Evolutionary conservation across 2,329 filamentous ascomycete species (phyloP), one percentile per base, ranked within the genome.

Genomic region (Onygenales sp.): DNA sequence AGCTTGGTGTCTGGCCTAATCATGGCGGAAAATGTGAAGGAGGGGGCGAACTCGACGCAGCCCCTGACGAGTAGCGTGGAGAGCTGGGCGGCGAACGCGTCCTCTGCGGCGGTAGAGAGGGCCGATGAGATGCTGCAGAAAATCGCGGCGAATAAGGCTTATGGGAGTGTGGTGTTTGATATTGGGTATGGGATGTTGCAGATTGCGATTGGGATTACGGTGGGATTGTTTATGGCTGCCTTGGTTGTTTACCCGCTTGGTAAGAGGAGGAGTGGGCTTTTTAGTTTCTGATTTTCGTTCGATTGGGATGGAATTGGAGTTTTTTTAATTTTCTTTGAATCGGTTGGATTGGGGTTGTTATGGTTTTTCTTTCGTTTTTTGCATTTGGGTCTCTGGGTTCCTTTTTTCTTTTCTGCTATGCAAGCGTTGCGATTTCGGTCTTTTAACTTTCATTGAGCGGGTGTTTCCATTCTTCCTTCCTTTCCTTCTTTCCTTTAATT

Each of bases 1-100:
- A 77, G 73, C 4, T 64, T 84, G 14, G 74, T 84, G 1, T 72
- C 75, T 0, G 81, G 81, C 11, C 72, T 84, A 44, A 75, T 75
- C 8, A 58, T 62, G 21, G 39, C 55, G 36, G 48, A 41, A 1
- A 51, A 48, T 42, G 41, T 49, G 11, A 51, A 45, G 33, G 11
- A 5, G 7, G 58, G 9, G 10, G 10, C 14, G 33, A 36, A 61
- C 14, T 65, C 63, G 39, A 57, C 36, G 11, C 10, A 10, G 13
- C 42, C 41, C 3, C 9, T 43, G 35, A 31, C 38, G 13, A 43
- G 41, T 42, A 14, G 39, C 5, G 49, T 13, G 2, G 13, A 35
- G 42, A 9, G 35, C 11, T 36, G 32, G 45, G 54, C 59, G 1
- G 60, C 60, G 8, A 61, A 57, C 27, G 13, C 54, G n/a, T n/a